phyloP scores from a whole-genome alignment of 2,329 filamentous ascomycete species.

The Juglanconis sp. region DNA sequence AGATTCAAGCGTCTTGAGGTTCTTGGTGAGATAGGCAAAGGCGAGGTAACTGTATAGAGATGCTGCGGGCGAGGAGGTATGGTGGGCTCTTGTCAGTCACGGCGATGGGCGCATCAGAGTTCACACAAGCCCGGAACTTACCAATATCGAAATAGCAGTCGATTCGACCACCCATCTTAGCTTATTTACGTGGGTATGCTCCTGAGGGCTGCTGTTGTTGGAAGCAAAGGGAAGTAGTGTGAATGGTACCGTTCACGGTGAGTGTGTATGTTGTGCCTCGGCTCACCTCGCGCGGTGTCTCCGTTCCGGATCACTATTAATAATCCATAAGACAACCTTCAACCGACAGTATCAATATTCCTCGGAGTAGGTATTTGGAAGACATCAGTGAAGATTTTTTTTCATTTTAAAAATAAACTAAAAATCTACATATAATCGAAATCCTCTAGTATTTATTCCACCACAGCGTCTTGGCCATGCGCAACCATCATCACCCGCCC shows the following conservation, averaged over 20 bases:
- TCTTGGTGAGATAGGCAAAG: constrained; percentile 56
- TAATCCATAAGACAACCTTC: not conserved
- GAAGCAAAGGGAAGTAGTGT: not conserved
- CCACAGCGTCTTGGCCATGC: not conserved
- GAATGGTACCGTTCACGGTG: not conserved
- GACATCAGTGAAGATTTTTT: too few species aligned
- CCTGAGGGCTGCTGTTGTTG: not conserved
- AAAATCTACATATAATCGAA: too few species aligned
- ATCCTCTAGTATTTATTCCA: not conserved
- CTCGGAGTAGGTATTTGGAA: too few species aligned
- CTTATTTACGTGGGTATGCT: not conserved
- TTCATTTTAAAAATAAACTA: too few species aligned
- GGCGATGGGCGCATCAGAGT: not conserved
- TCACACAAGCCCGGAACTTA: constrained; percentile 28
- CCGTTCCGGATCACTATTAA: not conserved
- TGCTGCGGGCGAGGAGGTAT: constrained; percentile 40
- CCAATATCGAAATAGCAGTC: constrained; percentile 66
- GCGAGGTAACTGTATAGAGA: constrained; percentile 60
- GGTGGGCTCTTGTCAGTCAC: not conserved
- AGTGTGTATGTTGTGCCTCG: not conserved
- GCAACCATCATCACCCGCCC: constrained; percentile 5
- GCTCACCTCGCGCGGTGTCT: not conserved
- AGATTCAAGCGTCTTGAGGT: constrained; percentile 50
- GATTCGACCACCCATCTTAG: constrained; percentile 57
- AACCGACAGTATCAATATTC: not conserved